phyloP scores from a whole-genome alignment of 225 moss, liverwort and hornwort species.

The Pleurozium schreberi region DNA sequence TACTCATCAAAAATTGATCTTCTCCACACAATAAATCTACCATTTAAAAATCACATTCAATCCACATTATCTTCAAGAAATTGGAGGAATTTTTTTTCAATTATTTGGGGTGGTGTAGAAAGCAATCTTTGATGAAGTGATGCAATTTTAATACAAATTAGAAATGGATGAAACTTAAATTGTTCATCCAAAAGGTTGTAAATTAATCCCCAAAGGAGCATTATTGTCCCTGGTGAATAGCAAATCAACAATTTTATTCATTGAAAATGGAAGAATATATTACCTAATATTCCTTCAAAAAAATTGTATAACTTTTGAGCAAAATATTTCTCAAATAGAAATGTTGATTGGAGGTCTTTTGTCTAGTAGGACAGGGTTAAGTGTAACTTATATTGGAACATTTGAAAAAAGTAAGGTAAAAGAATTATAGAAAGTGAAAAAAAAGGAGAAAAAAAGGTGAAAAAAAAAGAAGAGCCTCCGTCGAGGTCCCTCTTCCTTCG shows the following conservation, averaged over 20 bases:
- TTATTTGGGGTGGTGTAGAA: fast-evolving
- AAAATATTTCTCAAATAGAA: neutral
- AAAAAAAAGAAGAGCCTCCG: neutral
- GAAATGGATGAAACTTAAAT: neutral
- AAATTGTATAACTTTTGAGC: fast-evolving
- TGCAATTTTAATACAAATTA: fast-evolving
- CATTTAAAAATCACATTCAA: neutral
- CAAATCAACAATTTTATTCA: fast-evolving
- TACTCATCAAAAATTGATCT: neutral
- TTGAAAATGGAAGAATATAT: fast-evolving
- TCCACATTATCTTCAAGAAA: neutral
- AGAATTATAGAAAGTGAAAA: neutral
- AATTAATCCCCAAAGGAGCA: fast-evolving
- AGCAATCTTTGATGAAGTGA: fast-evolving
- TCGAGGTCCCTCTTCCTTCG: too few relatives aligned
- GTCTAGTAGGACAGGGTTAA: neutral
- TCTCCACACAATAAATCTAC: neutral
- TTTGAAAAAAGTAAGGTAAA: neutral
- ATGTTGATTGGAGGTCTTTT: neutral
- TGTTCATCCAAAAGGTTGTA: neutral
- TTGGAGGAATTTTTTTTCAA: neutral
- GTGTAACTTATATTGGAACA: too few relatives aligned
- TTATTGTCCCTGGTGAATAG: neutral
- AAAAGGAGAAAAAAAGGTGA: neutral
- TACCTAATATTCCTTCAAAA: fast-evolving